phyloP scores from a whole-genome alignment of 164 flowering plant genomes.

The Nelumbo lutea region DNA sequence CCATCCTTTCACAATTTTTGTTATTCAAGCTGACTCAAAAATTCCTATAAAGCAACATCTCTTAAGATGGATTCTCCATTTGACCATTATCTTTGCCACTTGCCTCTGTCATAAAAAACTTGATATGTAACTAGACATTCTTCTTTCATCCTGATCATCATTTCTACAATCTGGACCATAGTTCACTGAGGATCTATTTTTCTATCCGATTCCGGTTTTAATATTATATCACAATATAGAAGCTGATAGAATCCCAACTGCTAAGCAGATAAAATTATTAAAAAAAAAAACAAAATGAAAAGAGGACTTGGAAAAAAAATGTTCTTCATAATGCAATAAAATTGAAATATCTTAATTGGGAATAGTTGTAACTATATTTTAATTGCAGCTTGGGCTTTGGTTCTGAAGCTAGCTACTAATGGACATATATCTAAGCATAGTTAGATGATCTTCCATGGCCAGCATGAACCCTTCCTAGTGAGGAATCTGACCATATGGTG shows the following conservation, averaged over 20 bases:
- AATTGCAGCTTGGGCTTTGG: not conserved
- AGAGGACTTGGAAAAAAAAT: not conserved
- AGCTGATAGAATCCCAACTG: not conserved
- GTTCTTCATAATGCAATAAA: not conserved
- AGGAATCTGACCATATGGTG: not conserved
- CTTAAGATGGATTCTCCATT: slow-evolving; percentile 8
- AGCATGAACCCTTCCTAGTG: not conserved
- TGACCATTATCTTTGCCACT: slow-evolving; percentile 15
- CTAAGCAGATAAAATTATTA: not conserved
- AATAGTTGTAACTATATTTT: not conserved
- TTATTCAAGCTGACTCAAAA: slow-evolving; percentile 14
- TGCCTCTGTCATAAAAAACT: slow-evolving; percentile 17
- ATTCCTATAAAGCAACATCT: slow-evolving; percentile 15
- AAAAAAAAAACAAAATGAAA: not conserved
- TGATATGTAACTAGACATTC: not conserved
- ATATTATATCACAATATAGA: not conserved
- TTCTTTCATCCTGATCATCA: slow-evolving; percentile 4
- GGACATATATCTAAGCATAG: not conserved
- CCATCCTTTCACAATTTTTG: slow-evolving; percentile 10
- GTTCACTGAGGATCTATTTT: not conserved
- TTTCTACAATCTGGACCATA: not conserved
- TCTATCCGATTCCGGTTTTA: too few species aligned
- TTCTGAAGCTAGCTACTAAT: slow-evolving; percentile 1
- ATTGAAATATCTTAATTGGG: not conserved
- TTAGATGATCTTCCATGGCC: not conserved